Evolutionary conservation across 345 rosid genomes (phyloP).

Genomic region (Gynandropsis gynandra): DNA sequence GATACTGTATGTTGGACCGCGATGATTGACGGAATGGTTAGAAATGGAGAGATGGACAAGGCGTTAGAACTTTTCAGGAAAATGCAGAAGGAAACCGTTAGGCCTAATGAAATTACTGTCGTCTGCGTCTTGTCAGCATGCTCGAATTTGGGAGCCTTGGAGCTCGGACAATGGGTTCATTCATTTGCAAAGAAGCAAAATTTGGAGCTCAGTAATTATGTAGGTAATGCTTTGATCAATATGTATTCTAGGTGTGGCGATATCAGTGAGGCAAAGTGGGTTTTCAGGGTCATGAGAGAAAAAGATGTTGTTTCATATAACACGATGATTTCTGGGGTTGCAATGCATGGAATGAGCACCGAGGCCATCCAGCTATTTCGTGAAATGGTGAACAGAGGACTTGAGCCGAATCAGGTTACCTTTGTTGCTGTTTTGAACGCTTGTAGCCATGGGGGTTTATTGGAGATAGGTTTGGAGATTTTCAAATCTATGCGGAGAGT

Average conservation of each 20-base stretch:
- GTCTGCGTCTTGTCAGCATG: slow-evolving; percentile 59
- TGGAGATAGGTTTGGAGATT: slow-evolving; percentile 44
- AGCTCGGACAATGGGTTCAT: slow-evolving; percentile 59
- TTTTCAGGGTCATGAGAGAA: slow-evolving; percentile 37
- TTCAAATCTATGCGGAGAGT: slow-evolving; percentile 45
- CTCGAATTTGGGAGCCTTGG: slow-evolving; percentile 51
- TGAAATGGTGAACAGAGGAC: slow-evolving; percentile 37
- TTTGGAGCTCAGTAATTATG: slow-evolving; percentile 39
- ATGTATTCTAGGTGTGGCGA: slow-evolving; percentile 58
- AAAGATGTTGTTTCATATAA: slow-evolving; percentile 47
- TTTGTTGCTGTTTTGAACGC: slow-evolving; percentile 54
- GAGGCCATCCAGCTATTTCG: slow-evolving; percentile 43
- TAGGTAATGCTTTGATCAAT: slow-evolving; percentile 56
- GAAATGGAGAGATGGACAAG: slow-evolving; percentile 47
- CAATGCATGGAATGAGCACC: slow-evolving; percentile 45
- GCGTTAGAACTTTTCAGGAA: slow-evolving; percentile 50
- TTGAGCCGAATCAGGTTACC: slow-evolving; percentile 40
- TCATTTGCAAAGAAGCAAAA: slow-evolving; percentile 36
- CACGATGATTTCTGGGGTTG: slow-evolving; percentile 51
- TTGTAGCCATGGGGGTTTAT: slow-evolving; percentile 62
- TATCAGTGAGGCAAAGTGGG: slow-evolving; percentile 34
- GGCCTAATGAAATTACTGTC: slow-evolving; percentile 47
- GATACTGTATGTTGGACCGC: slow-evolving; percentile 71
- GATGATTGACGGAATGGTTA: slow-evolving; percentile 57
- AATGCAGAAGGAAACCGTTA: slow-evolving; percentile 45